Evolutionary conservation across 139 green algal species (phyloP), one percentile per base, ranked within the genome.

Genomic region (Volvox reticuliferus): DNA sequence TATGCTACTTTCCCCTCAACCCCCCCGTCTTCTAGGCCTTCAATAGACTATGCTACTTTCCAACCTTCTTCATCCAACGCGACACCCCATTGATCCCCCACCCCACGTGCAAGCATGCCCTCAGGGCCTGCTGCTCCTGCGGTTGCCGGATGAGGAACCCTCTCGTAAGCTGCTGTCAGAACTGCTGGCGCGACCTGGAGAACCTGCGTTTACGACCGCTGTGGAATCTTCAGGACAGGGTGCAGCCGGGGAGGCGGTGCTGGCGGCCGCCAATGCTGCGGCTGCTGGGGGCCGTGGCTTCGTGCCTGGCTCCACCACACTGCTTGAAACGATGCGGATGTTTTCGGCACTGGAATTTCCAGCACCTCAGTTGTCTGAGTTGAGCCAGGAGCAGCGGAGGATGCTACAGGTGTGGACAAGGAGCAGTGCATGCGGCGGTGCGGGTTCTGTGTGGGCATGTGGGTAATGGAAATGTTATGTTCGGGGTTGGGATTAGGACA

Each of bases 91-190:
- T 9, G 44, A 9, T 55, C 44, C 44, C n/a, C 44, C 44, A 9
- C 44, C 44, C 5, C 44, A 55, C 9, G 44, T 55, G 44, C 5
- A 55, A 55, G 9, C 44, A 55, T 75, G 14, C 6, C 32, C 2
- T 35, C 86, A 93, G 86, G 91, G 50, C 0, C 71, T 93, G 80
- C 86, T 93, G 80, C 91, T 93, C 33, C 79, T 93, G 86, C 86
- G 91, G 0, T 68, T 91, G 50, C 61, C 85, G 30, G 79, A 95
- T 50, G 75, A 84, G 2, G 84, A 91, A 26, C 91, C 89, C 32
- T 61, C 91, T 17, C 89, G 82, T 12, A 55, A 67, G 44, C 61
- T 95, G 71, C 93, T 96, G 55, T 50, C 89, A 16, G 82, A 93
- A n/a, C 88, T 94, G 82, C 86, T 96, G 1, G 79, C 86, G 77